phyloP scores from a whole-genome alignment of 164 flowering plant genomes.

The Houttuynia cordata region DNA sequence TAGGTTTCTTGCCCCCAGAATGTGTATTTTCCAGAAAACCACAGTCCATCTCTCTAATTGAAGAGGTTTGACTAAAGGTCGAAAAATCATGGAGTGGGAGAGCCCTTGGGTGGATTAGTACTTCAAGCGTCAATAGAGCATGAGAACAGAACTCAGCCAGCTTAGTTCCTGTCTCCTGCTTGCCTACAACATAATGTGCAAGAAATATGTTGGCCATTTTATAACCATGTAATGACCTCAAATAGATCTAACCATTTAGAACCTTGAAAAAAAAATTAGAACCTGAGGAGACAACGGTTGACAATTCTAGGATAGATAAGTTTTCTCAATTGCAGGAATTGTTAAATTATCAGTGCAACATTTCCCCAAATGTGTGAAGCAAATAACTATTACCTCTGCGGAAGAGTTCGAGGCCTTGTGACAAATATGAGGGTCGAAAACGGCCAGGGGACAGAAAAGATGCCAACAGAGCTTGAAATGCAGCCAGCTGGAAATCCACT shows the following conservation, averaged over 20 bases:
- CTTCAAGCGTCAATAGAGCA: conserved; percentile 64
- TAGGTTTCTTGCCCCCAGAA: conserved; percentile 15
- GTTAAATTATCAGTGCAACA: too few relatives aligned
- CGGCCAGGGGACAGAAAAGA: conserved; percentile 67
- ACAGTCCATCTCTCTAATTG: conserved; percentile 9
- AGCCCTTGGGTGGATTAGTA: conserved; percentile 75
- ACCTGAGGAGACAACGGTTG: background rate
- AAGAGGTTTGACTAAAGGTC: conserved; percentile 6
- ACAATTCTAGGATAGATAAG: background rate
- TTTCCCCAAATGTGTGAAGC: background rate
- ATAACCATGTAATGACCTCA: too few relatives aligned
- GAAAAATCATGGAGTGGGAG: conserved; percentile 41
- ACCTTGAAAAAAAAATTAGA: background rate
- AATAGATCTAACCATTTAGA: too few relatives aligned
- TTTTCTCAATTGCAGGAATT: background rate
- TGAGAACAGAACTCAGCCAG: conserved; percentile 63
- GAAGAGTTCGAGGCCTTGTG: conserved; percentile 65
- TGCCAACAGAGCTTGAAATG: conserved; percentile 64
- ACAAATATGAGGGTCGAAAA: conserved; percentile 49
- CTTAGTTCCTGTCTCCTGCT: conserved; percentile 52
- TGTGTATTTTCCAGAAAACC: conserved; percentile 15
- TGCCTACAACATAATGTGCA: conserved; percentile 34
- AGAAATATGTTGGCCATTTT: background rate
- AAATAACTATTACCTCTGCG: conserved; percentile 41
- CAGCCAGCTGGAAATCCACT: conserved; percentile 65